Conservation (phyloP, 139 green algal genomes). For the Zygnema circumcarinatum region DNA sequence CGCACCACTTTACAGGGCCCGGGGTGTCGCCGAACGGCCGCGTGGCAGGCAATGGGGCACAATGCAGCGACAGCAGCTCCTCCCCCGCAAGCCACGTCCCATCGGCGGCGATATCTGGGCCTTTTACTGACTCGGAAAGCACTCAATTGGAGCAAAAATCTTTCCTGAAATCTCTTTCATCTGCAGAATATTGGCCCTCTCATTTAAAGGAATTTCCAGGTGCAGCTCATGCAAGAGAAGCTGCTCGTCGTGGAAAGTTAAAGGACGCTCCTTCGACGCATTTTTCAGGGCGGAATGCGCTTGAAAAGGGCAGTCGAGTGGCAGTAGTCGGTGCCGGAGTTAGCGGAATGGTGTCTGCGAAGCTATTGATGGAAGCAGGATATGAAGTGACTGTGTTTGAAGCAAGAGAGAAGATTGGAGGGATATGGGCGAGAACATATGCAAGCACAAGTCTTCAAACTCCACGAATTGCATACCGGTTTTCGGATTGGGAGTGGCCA, state of each 20-base stretch:
- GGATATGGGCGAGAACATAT: constrained; percentile 27
- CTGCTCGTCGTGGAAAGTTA: not conserved
- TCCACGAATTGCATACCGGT: not conserved
- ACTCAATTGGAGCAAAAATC: too few species aligned
- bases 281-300: not conserved
- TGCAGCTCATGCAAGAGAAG: not conserved
- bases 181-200: not conserved
- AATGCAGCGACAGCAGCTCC: too few species aligned
- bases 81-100: too few species aligned
- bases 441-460: constrained; percentile 15
- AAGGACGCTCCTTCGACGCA: not conserved
- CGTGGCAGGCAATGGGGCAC: too few species aligned
- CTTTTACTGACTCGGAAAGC: too few species aligned
- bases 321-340: constrained; percentile 21
- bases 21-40: too few species aligned
- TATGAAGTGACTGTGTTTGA: constrained; percentile 10
- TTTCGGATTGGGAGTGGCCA: constrained; percentile 30
- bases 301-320: not conserved
- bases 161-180: not conserved
- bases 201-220: not conserved
- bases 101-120: too few species aligned
- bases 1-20: too few species aligned
- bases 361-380: constrained; percentile 3
- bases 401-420: not conserved
- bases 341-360: constrained; percentile 1